These are phyloP conservation scores for Gracilaria domingensis DNA, from an alignment of 23 red algal genomes.

Conservation along the genomic window DNA sequence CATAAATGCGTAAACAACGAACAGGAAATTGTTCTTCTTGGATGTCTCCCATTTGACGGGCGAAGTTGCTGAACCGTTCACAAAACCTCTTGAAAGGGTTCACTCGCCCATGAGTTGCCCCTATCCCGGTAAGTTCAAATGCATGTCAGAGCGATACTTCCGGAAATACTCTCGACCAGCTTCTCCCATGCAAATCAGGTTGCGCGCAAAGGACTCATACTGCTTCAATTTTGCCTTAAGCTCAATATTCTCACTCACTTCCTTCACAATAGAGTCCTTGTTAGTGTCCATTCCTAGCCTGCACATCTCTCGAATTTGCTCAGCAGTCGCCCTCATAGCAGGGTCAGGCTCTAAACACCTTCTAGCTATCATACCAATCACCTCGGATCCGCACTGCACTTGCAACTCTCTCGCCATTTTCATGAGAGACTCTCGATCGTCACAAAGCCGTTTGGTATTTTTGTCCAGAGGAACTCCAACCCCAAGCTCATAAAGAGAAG, in stretches of 20 bases:
- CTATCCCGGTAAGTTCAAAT: conserved; percentile 1
- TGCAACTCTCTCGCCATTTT: conserved; percentile 40
- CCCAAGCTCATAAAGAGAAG: conserved; percentile 74
- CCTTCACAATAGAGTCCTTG: conserved; percentile 1
- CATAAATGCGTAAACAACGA: too few relatives aligned
- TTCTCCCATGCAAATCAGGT: conserved; percentile 29
- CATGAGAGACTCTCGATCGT: conserved; percentile 25
- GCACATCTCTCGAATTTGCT: conserved; percentile 45
- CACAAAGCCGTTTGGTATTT: neutral
- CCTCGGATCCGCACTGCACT: conserved; percentile 37
- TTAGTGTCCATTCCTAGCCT: neutral
- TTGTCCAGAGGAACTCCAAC: conserved; percentile 49
- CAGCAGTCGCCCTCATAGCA: conserved; percentile 43
- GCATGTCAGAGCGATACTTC: conserved; percentile 9
- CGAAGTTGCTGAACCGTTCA: too few relatives aligned
- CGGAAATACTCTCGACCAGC: conserved; percentile 23
- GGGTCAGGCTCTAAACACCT: conserved; percentile 73
- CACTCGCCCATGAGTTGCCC: neutral
- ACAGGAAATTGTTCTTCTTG: too few relatives aligned
- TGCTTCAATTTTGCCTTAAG: conserved; percentile 4
- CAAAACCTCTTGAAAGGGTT: too few relatives aligned
- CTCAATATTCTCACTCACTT: conserved; percentile 9
- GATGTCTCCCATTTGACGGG: too few relatives aligned
- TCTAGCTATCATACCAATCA: conserved; percentile 49
- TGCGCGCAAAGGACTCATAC: conserved; percentile 28